phyloP scores from a whole-genome alignment of 345 rosid species.

The Turnera subulata region DNA sequence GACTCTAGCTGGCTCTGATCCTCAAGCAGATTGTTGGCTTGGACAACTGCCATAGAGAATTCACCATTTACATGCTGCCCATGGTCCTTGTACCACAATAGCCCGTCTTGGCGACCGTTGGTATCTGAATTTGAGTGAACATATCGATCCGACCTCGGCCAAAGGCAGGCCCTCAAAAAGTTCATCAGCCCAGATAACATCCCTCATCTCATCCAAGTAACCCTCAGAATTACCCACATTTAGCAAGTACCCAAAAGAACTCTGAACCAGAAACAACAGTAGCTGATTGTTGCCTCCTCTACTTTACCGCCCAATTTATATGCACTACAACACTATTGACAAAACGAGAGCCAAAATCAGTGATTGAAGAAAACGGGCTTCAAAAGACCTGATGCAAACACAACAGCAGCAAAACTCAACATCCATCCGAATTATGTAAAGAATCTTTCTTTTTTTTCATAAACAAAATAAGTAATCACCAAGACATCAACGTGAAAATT shows the following conservation, averaged over 20 bases:
- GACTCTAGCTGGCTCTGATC: conserved; percentile 93
- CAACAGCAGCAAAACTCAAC: no score
- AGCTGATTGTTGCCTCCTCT: no score
- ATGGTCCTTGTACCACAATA: conserved; percentile 71
- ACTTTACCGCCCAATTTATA: no score
- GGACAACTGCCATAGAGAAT: conserved; percentile 91
- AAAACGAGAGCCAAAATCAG: no score
- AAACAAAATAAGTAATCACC: no score
- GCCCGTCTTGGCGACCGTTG: conserved; percentile 75
- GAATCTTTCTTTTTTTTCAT: no score
- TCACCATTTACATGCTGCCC: conserved; percentile 80
- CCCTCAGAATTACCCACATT: conserved; percentile 51
- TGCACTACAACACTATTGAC: neutral
- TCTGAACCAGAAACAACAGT: no score
- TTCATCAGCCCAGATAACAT: conserved; percentile 81
- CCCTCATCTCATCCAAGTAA: conserved; percentile 85
- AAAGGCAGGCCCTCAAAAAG: conserved; percentile 77
- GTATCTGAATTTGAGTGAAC: conserved; percentile 52
- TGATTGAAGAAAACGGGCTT: no score
- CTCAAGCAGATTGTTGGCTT: conserved; percentile 86
- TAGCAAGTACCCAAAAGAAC: conserved; percentile 16
- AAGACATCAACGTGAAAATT: no score
- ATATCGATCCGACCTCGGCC: conserved; percentile 67
- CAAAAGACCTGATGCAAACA: no score
- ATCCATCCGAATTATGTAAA: no score